phyloP scores from a whole-genome alignment of 2,329 filamentous ascomycete species.

The Penicillium sp. region DNA sequence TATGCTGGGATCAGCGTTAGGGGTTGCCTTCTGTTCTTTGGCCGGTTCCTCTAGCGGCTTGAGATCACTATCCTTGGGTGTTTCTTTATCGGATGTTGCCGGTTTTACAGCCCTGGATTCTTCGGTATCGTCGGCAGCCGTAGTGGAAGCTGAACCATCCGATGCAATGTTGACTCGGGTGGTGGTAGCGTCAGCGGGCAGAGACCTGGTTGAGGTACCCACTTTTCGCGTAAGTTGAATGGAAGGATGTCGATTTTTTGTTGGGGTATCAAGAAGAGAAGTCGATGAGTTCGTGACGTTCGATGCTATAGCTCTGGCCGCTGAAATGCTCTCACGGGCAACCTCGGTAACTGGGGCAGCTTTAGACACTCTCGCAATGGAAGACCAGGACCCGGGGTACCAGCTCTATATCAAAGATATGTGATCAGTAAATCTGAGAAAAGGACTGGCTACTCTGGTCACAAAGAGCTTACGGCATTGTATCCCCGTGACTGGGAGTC shows the following conservation, averaged over 20 bases:
- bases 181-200: slow-evolving; percentile 46
- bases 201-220: slow-evolving; percentile 42
- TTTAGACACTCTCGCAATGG: slow-evolving; percentile 40
- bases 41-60: slow-evolving; percentile 17
- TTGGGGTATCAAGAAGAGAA: slow-evolving; percentile 26
- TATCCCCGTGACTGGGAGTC: slow-evolving; percentile 27
- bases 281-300: slow-evolving; percentile 35
- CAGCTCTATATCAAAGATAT: slow-evolving; percentile 32
- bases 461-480: slow-evolving; percentile 29
- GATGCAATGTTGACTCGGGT: slow-evolving; percentile 48
- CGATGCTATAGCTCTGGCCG: slow-evolving; percentile 39
- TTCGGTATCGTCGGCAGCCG: slow-evolving; percentile 23
- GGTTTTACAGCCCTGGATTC: slow-evolving; percentile 13
- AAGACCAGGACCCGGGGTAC: slow-evolving; percentile 49
- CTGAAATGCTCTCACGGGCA: slow-evolving; percentile 50
- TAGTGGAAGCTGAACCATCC: slow-evolving; percentile 36
- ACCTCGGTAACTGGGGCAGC: slow-evolving; percentile 50
- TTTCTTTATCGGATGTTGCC: slow-evolving; percentile 20
- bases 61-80: slow-evolving; percentile 10
- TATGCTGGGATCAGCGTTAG: slow-evolving; percentile 14
- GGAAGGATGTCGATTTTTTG: slow-evolving; percentile 34
- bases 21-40: slow-evolving; percentile 18
- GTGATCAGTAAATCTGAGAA: slow-evolving; percentile 12
- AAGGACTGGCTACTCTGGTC: background rate
- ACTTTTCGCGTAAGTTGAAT: slow-evolving; percentile 45